A percentile compares a stretch with the other conserved stretches of the same genome.
Evolutionary conservation across 1,139 yeast genomes (phyloP).

Genomic region (Protomyces arabidopsidicola): DNA sequence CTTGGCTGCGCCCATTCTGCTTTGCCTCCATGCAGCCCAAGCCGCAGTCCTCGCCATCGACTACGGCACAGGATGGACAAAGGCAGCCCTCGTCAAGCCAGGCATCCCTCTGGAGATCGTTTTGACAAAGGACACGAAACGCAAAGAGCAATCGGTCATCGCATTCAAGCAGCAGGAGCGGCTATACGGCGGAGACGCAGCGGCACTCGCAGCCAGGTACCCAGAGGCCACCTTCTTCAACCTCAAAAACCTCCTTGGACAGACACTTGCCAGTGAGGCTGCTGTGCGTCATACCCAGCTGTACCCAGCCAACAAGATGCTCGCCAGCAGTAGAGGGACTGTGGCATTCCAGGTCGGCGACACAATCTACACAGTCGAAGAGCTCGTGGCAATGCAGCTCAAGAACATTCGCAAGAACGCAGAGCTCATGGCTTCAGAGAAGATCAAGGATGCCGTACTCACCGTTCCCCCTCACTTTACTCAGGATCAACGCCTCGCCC

Average conservation of each 20-base stretch:
- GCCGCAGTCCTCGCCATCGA: constrained; percentile 83
- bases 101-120: constrained; percentile 83
- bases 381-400: constrained; percentile 76
- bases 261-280: constrained; percentile 44
- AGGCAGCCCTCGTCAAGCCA: constrained; percentile 87
- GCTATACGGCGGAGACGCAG: constrained; percentile 71
- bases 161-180: constrained; percentile 63
- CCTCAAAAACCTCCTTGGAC: constrained; percentile 68
- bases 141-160: constrained; percentile 80
- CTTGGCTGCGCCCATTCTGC: not conserved
- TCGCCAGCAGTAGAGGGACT: not conserved
- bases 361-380: constrained; percentile 61
- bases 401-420: constrained; percentile 66
- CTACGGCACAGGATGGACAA: constrained; percentile 81
- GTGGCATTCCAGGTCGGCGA: constrained; percentile 54
- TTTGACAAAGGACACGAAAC: constrained; percentile 80
- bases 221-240: constrained; percentile 68
- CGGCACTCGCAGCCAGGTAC: constrained; percentile 49
- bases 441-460: constrained; percentile 61
- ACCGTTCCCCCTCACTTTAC: constrained; percentile 72
- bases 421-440: constrained; percentile 46
- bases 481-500: constrained; percentile 62
- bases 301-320: constrained; percentile 53
- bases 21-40: not conserved
- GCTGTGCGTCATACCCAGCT: constrained; percentile 47